Conservation (phyloP, 75 land plant genomes). For the Pinus taeda region DNA sequence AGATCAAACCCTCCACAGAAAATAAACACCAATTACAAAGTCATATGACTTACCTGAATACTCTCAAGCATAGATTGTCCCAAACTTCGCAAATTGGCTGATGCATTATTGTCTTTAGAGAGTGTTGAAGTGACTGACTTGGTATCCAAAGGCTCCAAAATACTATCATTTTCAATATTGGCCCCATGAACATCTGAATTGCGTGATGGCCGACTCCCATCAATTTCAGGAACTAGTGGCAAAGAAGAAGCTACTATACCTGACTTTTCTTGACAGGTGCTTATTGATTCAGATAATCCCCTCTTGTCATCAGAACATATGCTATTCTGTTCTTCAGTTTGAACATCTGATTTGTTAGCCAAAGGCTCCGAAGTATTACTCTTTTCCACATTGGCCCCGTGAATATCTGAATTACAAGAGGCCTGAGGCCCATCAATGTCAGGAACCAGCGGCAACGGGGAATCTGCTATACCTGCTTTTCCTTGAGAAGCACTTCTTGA, state of each 20-base stretch:
- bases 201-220: neutral
- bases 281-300: neutral
- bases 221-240: neutral
- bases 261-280: neutral
- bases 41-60: constrained; percentile 64
- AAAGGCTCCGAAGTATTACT: neutral
- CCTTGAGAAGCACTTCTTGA: neutral
- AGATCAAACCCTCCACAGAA: neutral
- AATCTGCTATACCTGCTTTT: constrained; percentile 4
- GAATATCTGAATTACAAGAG: constrained; percentile 5
- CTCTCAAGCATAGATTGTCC: constrained; percentile 91
- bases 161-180: neutral
- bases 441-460: neutral
- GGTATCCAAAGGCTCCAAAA: neutral
- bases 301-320: neutral
- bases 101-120: constrained; percentile 29
- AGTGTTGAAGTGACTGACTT: neutral
- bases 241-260: constrained; percentile 7
- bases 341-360: constrained; percentile 12
- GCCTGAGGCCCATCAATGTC: neutral
- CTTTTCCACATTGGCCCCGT: constrained; percentile 2
- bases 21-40: neutral
- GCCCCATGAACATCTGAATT: constrained; percentile 11
- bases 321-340: neutral
- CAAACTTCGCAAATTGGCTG: constrained; percentile 52